Conservation (phyloP, 2,329 filamentous ascomycete species). For the Tolypocladium paradoxum region DNA sequence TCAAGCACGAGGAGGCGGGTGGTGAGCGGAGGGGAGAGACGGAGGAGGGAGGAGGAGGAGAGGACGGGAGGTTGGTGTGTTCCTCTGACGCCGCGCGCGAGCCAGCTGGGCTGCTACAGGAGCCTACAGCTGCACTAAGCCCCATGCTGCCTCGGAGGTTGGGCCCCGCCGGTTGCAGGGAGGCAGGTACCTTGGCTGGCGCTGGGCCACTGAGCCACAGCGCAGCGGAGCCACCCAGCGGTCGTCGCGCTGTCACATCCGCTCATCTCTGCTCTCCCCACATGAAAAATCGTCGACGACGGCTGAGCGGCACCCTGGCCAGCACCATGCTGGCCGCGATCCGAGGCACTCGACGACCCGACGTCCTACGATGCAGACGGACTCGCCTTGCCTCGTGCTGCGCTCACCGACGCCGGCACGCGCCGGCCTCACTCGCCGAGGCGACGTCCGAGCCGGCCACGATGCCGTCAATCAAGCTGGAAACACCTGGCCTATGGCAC, state of each 20-base stretch:
- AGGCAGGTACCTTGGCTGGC: no score
- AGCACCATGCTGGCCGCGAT: background rate
- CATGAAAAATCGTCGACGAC: background rate
- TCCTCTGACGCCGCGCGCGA: background rate
- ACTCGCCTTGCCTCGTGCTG: background rate
- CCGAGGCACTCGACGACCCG: background rate
- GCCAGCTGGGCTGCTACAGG: background rate
- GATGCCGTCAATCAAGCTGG: background rate
- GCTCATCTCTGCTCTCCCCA: background rate
- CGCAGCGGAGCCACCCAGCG: background rate
- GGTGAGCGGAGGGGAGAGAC: background rate
- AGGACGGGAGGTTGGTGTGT: constrained; percentile 1
- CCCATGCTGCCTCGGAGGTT: background rate
- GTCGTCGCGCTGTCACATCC: background rate
- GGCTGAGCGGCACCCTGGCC: background rate
- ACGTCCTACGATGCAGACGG: background rate
- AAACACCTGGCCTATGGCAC: background rate
- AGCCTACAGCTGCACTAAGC: background rate
- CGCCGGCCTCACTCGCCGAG: no score
- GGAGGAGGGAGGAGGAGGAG: background rate
- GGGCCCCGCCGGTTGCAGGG: no score
- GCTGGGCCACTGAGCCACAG: background rate
- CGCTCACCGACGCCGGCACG: background rate
- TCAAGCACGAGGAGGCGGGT: background rate
- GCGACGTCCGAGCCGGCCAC: background rate